Evolutionary conservation across 2,329 filamentous ascomycete genomes (phyloP), one percentile per base, ranked within the genome.

Genomic region (Graphilbum ipis-grandicollis): DNA sequence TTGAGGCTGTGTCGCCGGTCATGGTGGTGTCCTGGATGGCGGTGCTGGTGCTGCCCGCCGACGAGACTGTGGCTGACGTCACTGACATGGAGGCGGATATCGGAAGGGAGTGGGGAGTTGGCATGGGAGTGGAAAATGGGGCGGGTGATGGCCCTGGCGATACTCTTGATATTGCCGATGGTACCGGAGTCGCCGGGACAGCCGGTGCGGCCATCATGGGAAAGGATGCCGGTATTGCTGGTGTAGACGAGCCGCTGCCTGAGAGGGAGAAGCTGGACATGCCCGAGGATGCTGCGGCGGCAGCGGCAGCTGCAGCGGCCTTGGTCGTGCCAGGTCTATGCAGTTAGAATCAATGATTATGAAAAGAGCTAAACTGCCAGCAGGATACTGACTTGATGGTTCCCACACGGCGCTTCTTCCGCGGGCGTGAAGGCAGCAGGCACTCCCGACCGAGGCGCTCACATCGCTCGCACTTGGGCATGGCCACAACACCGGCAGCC

Each of bases 321-420:
- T 28, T 28, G 9, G 26, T 28, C 26, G 12, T 28, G 26, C 26
- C 26, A 28, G 26, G 26, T 28, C 26, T 28, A n/a, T n/a, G n/a
- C n/a, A n/a, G n/a, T n/a, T n/a, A n/a, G n/a, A n/a, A n/a, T n/a
- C n/a, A n/a, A n/a, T n/a, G n/a, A n/a, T 6, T 5, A 31, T 5
- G 15, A 7, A 18, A 31, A 31, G 29, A 31, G n/a, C 5, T 29
- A 18, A 14, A 17, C 19, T 9, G 15, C 14, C 17, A 18, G 4
- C 9, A 26, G 13, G 8, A 9, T 29, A 40, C 43, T 8, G 2
- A 44, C 41, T 41, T 46, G 18, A 41, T 17, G 1, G 34, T 13
- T 3, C 44, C 44, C 5, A 44, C 37, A 4, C 44, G 44, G 23
- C 44, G 41, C 26, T 46, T 46, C 26, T 46, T 46, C 14, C 43